Percentiles rank a stretch among this genome's conserved stretches.
Conservation (phyloP, 1,139 yeast genomes). For the Debaryomyces psychrophilus region DNA sequence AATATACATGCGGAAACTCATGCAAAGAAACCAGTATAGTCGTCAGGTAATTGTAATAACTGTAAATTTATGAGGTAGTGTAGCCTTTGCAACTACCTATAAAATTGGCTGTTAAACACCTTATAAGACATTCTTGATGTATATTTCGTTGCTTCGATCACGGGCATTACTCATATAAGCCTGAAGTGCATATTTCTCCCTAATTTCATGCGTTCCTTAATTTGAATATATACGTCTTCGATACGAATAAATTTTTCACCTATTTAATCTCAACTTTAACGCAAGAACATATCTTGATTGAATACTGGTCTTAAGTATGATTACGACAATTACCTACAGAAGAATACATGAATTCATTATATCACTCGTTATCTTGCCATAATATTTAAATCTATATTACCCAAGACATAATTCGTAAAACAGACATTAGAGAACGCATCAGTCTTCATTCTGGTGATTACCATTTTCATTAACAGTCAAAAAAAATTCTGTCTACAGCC, state of each 20-base stretch:
- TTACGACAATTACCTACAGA: background rate
- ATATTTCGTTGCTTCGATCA: too few relatives aligned
- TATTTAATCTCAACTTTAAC: background rate
- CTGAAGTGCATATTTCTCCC: background rate
- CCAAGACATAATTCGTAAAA: background rate
- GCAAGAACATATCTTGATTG: background rate
- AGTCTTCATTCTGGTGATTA: background rate
- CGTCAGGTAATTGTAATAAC: background rate
- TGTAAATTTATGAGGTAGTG: background rate
- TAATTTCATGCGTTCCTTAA: background rate
- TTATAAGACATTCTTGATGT: too few relatives aligned
- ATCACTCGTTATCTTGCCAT: background rate
- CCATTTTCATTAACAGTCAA: background rate
- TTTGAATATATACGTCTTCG: background rate
- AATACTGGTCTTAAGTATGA: background rate
- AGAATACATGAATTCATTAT: background rate
- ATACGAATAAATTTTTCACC: background rate
- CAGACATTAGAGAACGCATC: background rate
- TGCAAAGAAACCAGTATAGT: background rate
- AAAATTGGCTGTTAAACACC: background rate
- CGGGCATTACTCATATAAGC: too few relatives aligned
- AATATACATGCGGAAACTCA: background rate
- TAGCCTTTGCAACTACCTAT: background rate
- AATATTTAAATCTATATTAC: background rate
- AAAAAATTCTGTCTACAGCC: background rate